A percentile compares a stretch with the other conserved stretches of the same genome.
Conservation (phyloP, 805 yeast species). For the Candida xiaguanensis region DNA sequence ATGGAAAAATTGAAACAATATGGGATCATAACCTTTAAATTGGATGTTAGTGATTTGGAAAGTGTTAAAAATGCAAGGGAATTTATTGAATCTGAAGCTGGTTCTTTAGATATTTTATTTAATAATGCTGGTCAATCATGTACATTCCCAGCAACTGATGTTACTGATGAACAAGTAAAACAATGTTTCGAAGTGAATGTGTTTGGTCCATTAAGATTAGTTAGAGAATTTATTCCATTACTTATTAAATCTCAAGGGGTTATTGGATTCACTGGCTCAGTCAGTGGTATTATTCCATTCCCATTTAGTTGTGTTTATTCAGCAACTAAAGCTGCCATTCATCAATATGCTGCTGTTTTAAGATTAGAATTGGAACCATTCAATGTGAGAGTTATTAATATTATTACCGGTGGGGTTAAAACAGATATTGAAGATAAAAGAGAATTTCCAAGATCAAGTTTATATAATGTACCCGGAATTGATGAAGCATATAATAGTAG, state of each 20-base stretch:
- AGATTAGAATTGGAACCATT: constrained; percentile 69
- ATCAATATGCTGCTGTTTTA: constrained; percentile 61
- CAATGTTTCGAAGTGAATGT: constrained; percentile 65
- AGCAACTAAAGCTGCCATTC: constrained; percentile 73
- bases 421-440: constrained; percentile 69
- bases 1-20: constrained; percentile 48
- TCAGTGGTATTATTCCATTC: constrained; percentile 61
- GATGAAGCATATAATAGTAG: constrained; percentile 46
- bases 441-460: constrained; percentile 52
- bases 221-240: constrained; percentile 53
- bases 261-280: constrained; percentile 71
- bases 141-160: constrained; percentile 67
- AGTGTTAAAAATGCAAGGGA: constrained; percentile 44
- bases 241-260: constrained; percentile 65
- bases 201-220: constrained; percentile 62
- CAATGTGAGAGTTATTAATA: constrained; percentile 65
- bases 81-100: constrained; percentile 38
- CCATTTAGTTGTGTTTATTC: constrained; percentile 69
- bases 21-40: constrained; percentile 42
- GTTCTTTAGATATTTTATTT: constrained; percentile 55
- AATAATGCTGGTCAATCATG: constrained; percentile 81
- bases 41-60: constrained; percentile 57
- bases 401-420: constrained; percentile 72
- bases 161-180: constrained; percentile 47
- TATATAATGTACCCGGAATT: constrained; percentile 51